Conservation (phyloP, 2,329 filamentous ascomycete species). For the Pestalotiopsis sp. region DNA sequence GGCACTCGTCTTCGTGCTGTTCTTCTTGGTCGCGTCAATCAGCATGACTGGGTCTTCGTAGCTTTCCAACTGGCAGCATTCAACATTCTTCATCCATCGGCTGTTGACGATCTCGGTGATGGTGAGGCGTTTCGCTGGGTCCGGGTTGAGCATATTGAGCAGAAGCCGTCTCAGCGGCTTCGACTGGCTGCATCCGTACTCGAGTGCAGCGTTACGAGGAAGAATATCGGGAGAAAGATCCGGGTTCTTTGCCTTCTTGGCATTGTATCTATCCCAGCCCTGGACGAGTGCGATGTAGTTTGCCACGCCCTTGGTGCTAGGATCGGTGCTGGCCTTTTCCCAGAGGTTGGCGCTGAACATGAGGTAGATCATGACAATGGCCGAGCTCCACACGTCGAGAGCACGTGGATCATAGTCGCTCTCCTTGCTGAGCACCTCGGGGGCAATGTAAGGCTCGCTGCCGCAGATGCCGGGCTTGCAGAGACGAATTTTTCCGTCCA, state of each 20-base stretch:
- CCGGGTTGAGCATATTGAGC: slow-evolving; percentile 80
- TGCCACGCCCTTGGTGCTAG: slow-evolving; percentile 42
- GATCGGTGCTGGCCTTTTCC: slow-evolving; percentile 61
- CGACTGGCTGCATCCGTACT: slow-evolving; percentile 66
- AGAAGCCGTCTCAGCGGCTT: slow-evolving; percentile 68
- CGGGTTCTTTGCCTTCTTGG: slow-evolving; percentile 45
- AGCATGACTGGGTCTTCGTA: slow-evolving; percentile 62
- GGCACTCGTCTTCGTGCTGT: slow-evolving; percentile 41
- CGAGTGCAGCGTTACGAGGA: slow-evolving; percentile 67
- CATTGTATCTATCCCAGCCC: slow-evolving; percentile 72
- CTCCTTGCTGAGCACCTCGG: slow-evolving; percentile 76
- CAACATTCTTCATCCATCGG: slow-evolving; percentile 73
- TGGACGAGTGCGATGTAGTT: slow-evolving; percentile 67
- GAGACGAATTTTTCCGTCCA: slow-evolving; percentile 66
- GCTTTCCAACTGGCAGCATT: slow-evolving; percentile 77
- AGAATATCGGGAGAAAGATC: slow-evolving; percentile 62
- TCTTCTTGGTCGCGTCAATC: slow-evolving; percentile 65
- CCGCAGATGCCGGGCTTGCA: slow-evolving; percentile 83
- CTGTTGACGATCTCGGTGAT: slow-evolving; percentile 71
- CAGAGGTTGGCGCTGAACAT: slow-evolving; percentile 74
- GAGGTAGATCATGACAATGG: slow-evolving; percentile 80
- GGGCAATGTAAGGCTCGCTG: slow-evolving; percentile 84
- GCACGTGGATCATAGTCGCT: slow-evolving; percentile 71
- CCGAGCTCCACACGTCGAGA: slow-evolving; percentile 85
- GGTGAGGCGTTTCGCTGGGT: slow-evolving; percentile 70